Conservation (phyloP, 2,329 filamentous ascomycete species). For the Biscogniauxia mediterranea region DNA sequence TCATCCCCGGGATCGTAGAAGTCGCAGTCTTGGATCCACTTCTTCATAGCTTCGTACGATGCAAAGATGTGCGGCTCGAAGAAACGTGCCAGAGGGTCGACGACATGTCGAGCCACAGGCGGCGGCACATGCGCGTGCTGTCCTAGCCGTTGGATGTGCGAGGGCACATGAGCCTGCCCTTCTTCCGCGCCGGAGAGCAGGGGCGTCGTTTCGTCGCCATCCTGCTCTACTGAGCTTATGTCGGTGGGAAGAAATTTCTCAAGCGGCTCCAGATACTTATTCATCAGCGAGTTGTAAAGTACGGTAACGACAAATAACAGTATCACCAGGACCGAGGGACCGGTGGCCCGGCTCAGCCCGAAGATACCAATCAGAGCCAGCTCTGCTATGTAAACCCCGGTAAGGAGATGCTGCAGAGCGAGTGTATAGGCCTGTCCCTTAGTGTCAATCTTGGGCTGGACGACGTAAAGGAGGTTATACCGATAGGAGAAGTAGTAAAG, state of each 20-base stretch:
- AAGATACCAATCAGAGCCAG: slow-evolving; percentile 70
- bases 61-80: slow-evolving; percentile 29
- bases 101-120: slow-evolving; percentile 16
- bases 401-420: slow-evolving; percentile 69
- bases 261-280: slow-evolving; percentile 31
- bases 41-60: slow-evolving; percentile 28
- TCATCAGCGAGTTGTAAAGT: slow-evolving; percentile 54
- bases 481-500: slow-evolving; percentile 74
- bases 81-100: slow-evolving; percentile 28
- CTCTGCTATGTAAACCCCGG: slow-evolving; percentile 68
- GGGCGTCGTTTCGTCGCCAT: slow-evolving; percentile 24
- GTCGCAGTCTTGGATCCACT: slow-evolving; percentile 23
- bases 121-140: slow-evolving; percentile 19
- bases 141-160: slow-evolving; percentile 24
- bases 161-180: slow-evolving; percentile 17
- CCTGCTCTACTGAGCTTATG: slow-evolving; percentile 13
- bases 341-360: slow-evolving; percentile 54
- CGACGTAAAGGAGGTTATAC: slow-evolving; percentile 74
- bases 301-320: slow-evolving; percentile 59
- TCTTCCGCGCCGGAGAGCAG: slow-evolving; percentile 28
- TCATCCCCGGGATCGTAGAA: slow-evolving; percentile 17
- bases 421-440: slow-evolving; percentile 70
- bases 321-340: slow-evolving; percentile 61
- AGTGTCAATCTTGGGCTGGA: slow-evolving; percentile 67
- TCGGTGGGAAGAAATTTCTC: slow-evolving; percentile 30